A percentile compares a stretch with the other conserved stretches of the same genome.
phyloP scores from a whole-genome alignment of 2,329 filamentous ascomycete genomes.

The Ophidiomyces ophidiicola region DNA sequence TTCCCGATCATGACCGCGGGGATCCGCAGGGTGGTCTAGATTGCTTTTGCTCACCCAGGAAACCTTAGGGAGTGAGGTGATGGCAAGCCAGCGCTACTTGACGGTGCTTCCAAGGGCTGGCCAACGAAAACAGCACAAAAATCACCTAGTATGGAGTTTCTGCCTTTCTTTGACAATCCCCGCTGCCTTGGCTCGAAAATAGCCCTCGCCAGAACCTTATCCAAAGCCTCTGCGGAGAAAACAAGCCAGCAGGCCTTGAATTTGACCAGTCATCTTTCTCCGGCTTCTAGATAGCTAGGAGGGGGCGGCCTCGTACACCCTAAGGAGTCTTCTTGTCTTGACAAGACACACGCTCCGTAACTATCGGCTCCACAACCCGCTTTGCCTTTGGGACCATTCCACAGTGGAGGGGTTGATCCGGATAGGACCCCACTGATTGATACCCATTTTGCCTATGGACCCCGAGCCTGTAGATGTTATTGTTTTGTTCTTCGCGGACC shows the following conservation, averaged over 20 bases:
- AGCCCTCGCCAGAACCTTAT: constrained; percentile 8
- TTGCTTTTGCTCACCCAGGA: constrained; percentile 1
- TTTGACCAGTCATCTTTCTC: constrained; percentile 6
- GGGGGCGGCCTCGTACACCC: too few species aligned
- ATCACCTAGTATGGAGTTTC: too few species aligned
- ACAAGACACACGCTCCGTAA: background rate
- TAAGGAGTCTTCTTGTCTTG: too few species aligned
- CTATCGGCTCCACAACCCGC: constrained; percentile 10
- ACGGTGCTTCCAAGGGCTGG: too few species aligned
- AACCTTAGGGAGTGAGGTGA: background rate
- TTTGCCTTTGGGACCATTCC: background rate
- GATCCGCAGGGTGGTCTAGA: constrained; percentile 8
- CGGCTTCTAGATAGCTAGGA: too few species aligned
- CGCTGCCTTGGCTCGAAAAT: constrained; percentile 1
- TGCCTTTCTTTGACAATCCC: constrained; percentile 3
- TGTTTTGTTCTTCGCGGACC: background rate
- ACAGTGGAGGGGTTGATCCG: background rate
- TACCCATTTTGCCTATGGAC: background rate
- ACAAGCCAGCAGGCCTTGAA: background rate
- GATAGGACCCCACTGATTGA: background rate
- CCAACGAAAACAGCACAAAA: too few species aligned
- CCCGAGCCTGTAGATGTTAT: background rate
- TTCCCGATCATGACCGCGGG: constrained; percentile 1
- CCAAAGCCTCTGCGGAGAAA: background rate
- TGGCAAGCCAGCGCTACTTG: constrained; percentile 1